These are phyloP conservation scores for Trichosporon sp. DNA, from an alignment of 1,284 basidiomycete genomes.

Conservation along the genomic window DNA sequence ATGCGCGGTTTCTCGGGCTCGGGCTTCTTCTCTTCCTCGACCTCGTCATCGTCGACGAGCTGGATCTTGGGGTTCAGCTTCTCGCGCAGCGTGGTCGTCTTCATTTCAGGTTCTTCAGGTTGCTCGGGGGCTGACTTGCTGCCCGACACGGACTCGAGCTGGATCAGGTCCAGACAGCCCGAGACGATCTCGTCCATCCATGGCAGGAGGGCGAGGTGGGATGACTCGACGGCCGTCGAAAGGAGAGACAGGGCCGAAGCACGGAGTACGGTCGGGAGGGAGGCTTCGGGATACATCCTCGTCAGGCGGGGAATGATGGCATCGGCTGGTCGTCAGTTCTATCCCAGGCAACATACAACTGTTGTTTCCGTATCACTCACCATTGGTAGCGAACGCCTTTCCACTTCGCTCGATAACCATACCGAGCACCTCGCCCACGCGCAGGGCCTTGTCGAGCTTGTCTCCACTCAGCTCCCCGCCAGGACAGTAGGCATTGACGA, in stretches of 20 bases:
- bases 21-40: slow-evolving; percentile 23
- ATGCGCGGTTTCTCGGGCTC: slow-evolving; percentile 32
- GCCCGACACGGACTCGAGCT: slow-evolving; percentile 65
- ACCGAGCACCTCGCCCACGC: slow-evolving; percentile 84
- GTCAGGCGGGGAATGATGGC: slow-evolving; percentile 72
- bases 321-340: slow-evolving; percentile 60
- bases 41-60: slow-evolving; percentile 32
- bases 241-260: slow-evolving; percentile 82
- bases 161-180: slow-evolving; percentile 75
- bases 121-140: neutral
- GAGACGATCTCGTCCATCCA: slow-evolving; percentile 67
- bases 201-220: slow-evolving; percentile 65
- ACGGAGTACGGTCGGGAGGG: slow-evolving; percentile 72
- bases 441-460: slow-evolving; percentile 75
- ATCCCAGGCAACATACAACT: no score
- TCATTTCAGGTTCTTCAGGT: neutral
- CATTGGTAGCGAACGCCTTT: slow-evolving; percentile 67
- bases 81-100: slow-evolving; percentile 8
- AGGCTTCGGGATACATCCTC: slow-evolving; percentile 63
- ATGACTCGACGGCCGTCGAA: slow-evolving; percentile 69
- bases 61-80: slow-evolving; percentile 27
- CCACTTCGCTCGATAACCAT: slow-evolving; percentile 77
- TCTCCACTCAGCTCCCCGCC: slow-evolving; percentile 61
- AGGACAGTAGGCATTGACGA: slow-evolving; percentile 67
- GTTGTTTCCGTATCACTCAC: slow-evolving; percentile 58